Evolutionary conservation across 352 stramenopile species (phyloP).

Genomic region (Phytopythium boreale): DNA sequence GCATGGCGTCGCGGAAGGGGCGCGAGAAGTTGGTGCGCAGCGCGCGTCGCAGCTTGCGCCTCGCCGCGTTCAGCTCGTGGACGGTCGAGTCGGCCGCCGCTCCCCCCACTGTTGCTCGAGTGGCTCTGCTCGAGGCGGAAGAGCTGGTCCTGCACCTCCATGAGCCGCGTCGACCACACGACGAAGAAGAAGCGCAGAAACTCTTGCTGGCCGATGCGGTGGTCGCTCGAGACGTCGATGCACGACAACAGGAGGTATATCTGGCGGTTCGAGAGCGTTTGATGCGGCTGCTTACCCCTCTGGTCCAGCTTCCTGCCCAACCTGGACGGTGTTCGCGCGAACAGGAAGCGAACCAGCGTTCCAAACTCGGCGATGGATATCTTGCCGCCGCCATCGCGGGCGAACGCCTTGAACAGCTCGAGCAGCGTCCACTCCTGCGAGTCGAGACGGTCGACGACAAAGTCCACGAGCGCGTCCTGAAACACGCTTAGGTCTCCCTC

Average conservation of each 20-base stretch:
- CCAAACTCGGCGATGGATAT: slow-evolving; percentile 53
- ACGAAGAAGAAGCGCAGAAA: slow-evolving; percentile 55
- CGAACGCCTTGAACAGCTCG: slow-evolving; percentile 48
- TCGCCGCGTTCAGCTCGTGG: slow-evolving; percentile 11
- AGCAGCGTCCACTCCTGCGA: slow-evolving; percentile 41
- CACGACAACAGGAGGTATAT: slow-evolving; percentile 51
- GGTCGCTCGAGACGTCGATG: slow-evolving; percentile 40
- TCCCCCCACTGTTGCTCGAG: background rate
- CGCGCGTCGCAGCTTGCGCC: slow-evolving; percentile 28
- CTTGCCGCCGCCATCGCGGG: slow-evolving; percentile 37
- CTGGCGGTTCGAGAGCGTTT: slow-evolving; percentile 33
- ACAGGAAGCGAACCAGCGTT: slow-evolving; percentile 44
- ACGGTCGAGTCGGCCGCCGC: background rate
- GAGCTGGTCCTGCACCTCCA: slow-evolving; percentile 48
- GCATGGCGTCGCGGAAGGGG: slow-evolving; percentile 53
- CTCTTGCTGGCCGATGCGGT: slow-evolving; percentile 37
- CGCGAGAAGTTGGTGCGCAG: slow-evolving; percentile 53
- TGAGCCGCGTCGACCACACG: slow-evolving; percentile 46
- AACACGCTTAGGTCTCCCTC: slow-evolving; percentile 28
- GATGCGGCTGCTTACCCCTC: slow-evolving; percentile 2
- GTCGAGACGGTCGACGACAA: slow-evolving; percentile 40
- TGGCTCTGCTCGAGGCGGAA: slow-evolving; percentile 16
- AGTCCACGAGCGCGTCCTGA: slow-evolving; percentile 39
- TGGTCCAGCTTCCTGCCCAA: background rate
- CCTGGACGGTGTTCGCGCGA: slow-evolving; percentile 17